Conservation (phyloP, 2,329 filamentous ascomycete species). For the Stachybotrys chartarum region DNA sequence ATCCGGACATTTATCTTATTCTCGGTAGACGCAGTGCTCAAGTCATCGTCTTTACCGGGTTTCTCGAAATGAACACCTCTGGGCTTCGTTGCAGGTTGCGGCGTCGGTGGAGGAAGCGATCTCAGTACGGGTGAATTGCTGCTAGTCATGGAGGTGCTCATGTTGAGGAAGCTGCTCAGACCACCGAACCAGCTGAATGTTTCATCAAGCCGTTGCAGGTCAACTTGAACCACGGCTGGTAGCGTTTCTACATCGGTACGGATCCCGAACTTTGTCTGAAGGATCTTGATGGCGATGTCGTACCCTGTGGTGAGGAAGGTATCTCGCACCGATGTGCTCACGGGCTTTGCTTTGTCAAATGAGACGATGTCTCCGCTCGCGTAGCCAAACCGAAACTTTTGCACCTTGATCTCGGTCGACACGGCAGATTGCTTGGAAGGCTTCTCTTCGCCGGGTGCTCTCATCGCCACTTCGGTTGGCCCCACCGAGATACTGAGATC, state of each 20-base stretch:
- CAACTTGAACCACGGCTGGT: slow-evolving; percentile 67
- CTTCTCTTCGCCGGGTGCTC: slow-evolving; percentile 5
- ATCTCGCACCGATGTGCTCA: slow-evolving; percentile 53
- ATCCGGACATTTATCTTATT: slow-evolving; percentile 72
- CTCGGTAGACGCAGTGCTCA: slow-evolving; percentile 33
- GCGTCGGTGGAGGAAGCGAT: slow-evolving; percentile 27
- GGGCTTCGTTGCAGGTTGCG: slow-evolving; percentile 28
- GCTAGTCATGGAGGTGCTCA: slow-evolving; percentile 77
- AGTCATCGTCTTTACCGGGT: slow-evolving; percentile 40
- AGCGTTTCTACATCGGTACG: slow-evolving; percentile 65
- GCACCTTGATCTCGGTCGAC: slow-evolving; percentile 36
- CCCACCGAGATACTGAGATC: slow-evolving; percentile 29
- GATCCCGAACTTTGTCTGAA: slow-evolving; percentile 34
- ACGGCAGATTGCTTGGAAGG: slow-evolving; percentile 18
- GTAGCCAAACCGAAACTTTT: slow-evolving; percentile 57
- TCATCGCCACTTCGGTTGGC: slow-evolving; percentile 9
- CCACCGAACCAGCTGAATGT: slow-evolving; percentile 86
- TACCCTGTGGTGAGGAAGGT: slow-evolving; percentile 49
- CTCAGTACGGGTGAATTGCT: slow-evolving; percentile 47
- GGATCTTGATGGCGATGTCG: slow-evolving; percentile 49
- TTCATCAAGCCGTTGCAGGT: slow-evolving; percentile 77
- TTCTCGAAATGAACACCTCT: slow-evolving; percentile 54
- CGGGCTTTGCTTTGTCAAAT: slow-evolving; percentile 50
- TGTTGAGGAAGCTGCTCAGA: slow-evolving; percentile 81
- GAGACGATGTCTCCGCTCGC: slow-evolving; percentile 55